Base-by-base conservation (phyloP, 2,329 filamentous ascomycete genomes). In the Orbilia javanica region DNA sequence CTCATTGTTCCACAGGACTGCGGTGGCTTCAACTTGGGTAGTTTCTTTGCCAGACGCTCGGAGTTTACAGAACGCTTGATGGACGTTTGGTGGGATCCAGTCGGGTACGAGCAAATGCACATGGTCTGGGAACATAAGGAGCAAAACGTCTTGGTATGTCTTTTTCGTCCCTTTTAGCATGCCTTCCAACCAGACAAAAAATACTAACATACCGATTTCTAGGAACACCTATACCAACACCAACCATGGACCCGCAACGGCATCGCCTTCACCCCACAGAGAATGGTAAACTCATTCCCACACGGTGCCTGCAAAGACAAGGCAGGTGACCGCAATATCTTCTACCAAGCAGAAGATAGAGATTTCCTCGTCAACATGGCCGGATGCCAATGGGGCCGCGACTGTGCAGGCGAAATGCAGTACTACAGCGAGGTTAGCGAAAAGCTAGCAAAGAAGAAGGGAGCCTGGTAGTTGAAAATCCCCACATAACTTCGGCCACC, bases 71-170 rank as follows among this genome's bases (percentile, higher is more conserved):
- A 98, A 82, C 91, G 93, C 3, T 86, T 99, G 18, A 88, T 99
- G 39, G 96, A 99, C 83, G 88, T 97, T 65, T 99, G 96, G 96
- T 99, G 96, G 96, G 96, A 99, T 82, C 96, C 96, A 0, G 94
- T 98, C 31, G 90, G 92, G 72, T 99, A 99, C 84, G 96, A 99
- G 85, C 96, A 99, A 85, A 96, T 94, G 83, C 96, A 99, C 84
- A 97, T 97, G 94, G 89, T 96, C 79, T 99, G 96, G 96, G 94
- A 96, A 83, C 96, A 99, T 87, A 98, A 98, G 84, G 96, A 99
- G 84, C 96, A 99, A 85, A 94, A 98, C 83, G 93, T 94, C 1
- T 86, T 99, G 48, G 81, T 82, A 78, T 50, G 80, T 63, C 8
- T 39, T 39, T 15, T 2, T 13, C 13, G 3, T 15, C 36, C n/a